phyloP scores from a whole-genome alignment of 1,284 basidiomycete species.

The Lentinula novae-zelandiae region DNA sequence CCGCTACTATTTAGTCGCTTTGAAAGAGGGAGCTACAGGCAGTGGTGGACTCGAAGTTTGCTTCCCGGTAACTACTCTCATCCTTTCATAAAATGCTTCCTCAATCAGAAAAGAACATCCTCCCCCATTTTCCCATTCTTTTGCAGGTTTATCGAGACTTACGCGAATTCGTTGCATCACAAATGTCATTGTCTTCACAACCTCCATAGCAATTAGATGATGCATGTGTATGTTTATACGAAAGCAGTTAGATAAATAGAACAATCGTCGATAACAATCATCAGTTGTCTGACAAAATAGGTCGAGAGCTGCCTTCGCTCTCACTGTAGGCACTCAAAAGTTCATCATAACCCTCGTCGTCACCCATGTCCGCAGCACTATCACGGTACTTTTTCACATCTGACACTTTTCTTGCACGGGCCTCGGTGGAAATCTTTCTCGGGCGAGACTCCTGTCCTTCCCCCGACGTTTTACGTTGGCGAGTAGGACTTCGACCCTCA shows the following conservation, averaged over 20 bases:
- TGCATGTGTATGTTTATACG: constrained; percentile 6
- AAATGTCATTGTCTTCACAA: background rate
- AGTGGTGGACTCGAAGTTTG: constrained; percentile 40
- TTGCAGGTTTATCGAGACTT: constrained; percentile 54
- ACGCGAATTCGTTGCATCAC: constrained; percentile 32
- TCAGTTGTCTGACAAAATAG: background rate
- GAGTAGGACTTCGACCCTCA: constrained; percentile 25
- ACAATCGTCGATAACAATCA: background rate
- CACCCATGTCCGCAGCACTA: constrained; percentile 68
- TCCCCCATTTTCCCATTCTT: constrained; percentile 62
- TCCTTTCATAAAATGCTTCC: constrained; percentile 3
- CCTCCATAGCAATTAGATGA: constrained; percentile 15
- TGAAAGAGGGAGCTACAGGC: constrained; percentile 32
- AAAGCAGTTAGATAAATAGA: constrained; percentile 11
- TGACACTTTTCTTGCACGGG: constrained; percentile 25
- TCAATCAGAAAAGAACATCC: constrained; percentile 42
- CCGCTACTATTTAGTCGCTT: constrained; percentile 59
- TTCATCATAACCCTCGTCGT: constrained; percentile 77
- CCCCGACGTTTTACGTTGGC: constrained; percentile 40
- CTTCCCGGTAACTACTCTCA: constrained; percentile 40
- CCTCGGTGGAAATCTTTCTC: constrained; percentile 33
- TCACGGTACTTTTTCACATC: constrained; percentile 36
- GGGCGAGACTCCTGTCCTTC: constrained; percentile 35
- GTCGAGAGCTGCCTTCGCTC: constrained; percentile 47
- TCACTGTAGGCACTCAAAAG: constrained; percentile 69